Percentiles rank a stretch among this genome's conserved stretches.
phyloP scores from a whole-genome alignment of 768 basidiomycete species.

The Kondoa malvinella region DNA sequence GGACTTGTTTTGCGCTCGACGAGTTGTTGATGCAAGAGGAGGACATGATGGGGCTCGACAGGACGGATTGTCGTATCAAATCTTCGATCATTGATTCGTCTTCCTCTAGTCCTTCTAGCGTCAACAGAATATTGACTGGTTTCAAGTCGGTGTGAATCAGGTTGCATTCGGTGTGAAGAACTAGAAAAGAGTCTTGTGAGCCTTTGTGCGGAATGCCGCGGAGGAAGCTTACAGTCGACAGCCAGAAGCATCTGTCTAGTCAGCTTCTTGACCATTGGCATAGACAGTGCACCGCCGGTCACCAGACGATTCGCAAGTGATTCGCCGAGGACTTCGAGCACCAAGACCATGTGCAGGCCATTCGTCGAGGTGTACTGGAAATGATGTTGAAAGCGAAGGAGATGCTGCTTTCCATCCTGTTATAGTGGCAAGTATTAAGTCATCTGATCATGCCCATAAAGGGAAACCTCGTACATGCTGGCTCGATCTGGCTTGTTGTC shows the following conservation, averaged over 20 bases:
- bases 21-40: too few species aligned
- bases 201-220: neutral
- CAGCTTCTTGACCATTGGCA: neutral
- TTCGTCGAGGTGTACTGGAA: neutral
- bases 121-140: neutral
- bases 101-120: neutral
- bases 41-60: too few species aligned
- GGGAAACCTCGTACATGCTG: neutral
- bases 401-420: neutral
- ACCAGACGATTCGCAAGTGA: neutral
- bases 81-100: neutral
- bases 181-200: neutral
- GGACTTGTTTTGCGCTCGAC: too few species aligned
- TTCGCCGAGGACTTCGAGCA: neutral
- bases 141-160: slow-evolving; percentile 5
- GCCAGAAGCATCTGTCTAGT: neutral
- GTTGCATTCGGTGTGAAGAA: neutral
- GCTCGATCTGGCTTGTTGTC: neutral
- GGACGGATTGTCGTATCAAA: neutral
- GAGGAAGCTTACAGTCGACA: neutral
- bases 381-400: neutral
- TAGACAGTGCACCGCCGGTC: neutral
- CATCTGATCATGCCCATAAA: neutral
- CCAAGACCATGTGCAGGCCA: neutral
- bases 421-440: neutral